Base-by-base conservation (phyloP, 1,284 basidiomycete species). In the Ustilago bromivora region DNA sequence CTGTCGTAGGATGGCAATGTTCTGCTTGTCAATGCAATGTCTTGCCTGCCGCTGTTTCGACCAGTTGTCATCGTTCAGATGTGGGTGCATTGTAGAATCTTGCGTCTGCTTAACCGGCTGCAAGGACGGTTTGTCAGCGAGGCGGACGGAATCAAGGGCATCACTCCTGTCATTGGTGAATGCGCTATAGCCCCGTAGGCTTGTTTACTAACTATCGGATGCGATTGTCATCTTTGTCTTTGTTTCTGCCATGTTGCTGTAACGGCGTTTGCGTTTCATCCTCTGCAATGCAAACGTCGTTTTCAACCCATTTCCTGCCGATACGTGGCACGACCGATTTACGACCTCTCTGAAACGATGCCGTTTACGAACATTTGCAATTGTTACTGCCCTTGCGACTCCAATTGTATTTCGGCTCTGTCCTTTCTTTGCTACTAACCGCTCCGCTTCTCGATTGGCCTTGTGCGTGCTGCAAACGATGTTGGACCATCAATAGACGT, bases 401-500 rank as follows among this genome's bases (percentile, higher is more conserved):
- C 12, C 32, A 36, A 28, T 40, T 60, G 64, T 52, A 60, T 19
- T 32, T 41, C 49, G 60, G 70, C 70, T 53, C 64, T 57, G 40
- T 65, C 74, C 40, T 71, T 70, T 64, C 70, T 70, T 54, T 69
- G 69, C 66, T 72, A 64, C 65, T 70, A 34, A 72, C 57, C 11
- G 61, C 15, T 32, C n/a, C 54, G 9, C 41, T 19, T 40, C 36
- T 64, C 52, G 46, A 54, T 31, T 34, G 36, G 40, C 38, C 40
- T 41, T 41, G 40, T 13, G 15, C 43, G n/a, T 19, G 43, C 43
- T 46, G 34, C 54, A 58, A 58, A 47, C 23, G 17, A 38, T 19
- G 23, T 76, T 62, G 62, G 57, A 61, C 41, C 31, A 36, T 35
- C 53, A 53, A 72, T 88, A 95, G 94, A 95, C 89, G 94, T 95